phyloP scores from a whole-genome alignment of 1,139 yeast genomes.

The Zygotorulaspora mrakii region DNA sequence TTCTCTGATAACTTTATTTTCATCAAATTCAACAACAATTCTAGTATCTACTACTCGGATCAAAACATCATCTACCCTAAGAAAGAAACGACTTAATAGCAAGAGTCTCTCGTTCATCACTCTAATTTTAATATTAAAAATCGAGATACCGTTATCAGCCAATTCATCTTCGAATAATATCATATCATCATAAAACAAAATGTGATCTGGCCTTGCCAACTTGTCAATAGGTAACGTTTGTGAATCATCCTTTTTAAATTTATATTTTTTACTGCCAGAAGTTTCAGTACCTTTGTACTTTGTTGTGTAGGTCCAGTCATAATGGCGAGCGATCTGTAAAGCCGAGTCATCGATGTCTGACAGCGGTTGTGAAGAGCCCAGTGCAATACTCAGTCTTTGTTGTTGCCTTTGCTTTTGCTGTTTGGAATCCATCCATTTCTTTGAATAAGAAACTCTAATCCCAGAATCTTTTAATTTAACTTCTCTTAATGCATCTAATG shows the following conservation, averaged over 20 bases:
- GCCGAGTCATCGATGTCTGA: conserved; percentile 40
- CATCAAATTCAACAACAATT: conserved; percentile 71
- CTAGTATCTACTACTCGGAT: conserved; percentile 83
- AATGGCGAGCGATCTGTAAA: conserved; percentile 65
- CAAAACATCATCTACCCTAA: conserved; percentile 85
- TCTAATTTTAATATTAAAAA: conserved; percentile 71
- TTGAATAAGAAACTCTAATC: conserved; percentile 77
- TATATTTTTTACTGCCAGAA: conserved; percentile 5
- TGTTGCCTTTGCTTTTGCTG: conserved; percentile 37
- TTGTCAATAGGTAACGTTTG: conserved; percentile 62
- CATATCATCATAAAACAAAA: conserved; percentile 82
- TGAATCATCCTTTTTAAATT: conserved; percentile 28
- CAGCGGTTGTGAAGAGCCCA: conserved; percentile 6
- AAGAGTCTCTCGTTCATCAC: conserved; percentile 84
- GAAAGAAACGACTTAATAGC: conserved; percentile 68
- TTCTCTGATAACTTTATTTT: conserved; percentile 66
- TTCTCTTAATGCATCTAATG: conserved; percentile 72
- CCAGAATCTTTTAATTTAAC: conserved; percentile 52
- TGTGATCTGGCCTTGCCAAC: conserved; percentile 75
- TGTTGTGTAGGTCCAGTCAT: conserved; percentile 95
- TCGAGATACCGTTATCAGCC: conserved; percentile 91
- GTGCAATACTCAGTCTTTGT: conserved; percentile 20
- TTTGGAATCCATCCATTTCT: conserved; percentile 77
- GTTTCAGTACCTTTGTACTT: conserved; percentile 60
- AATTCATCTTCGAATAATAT: conserved; percentile 89